Evolutionary conservation across 352 stramenopile species (phyloP), one percentile per base, ranked within the genome.

Genomic region (Phytophthora citrophthora): DNA sequence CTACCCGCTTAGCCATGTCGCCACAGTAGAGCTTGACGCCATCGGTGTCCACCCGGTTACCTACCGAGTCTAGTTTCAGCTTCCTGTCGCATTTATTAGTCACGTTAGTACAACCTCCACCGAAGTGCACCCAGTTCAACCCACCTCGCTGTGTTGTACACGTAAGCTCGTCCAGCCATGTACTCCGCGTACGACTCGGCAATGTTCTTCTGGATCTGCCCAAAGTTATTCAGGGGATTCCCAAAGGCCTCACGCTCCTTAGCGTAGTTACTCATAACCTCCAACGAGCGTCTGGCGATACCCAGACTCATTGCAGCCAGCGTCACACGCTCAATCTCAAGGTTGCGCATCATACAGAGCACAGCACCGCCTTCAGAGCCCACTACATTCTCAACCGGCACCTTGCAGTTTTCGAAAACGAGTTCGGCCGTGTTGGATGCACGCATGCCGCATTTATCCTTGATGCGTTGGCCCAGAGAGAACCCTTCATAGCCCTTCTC

Each of bases 101-200:
- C 29, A 34, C 29, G 29, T 34, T 15, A 34, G 29, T 34, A 34
- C 29, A 34, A 13, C 9, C 8, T 13, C 29, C 8, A 4, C 29
- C 9, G 29, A 13, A 13, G 29, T 34, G 29, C 29, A 51, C 15
- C 20, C 2, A 54, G 26, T 12, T 45, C 43, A 53, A 54, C 67
- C 24, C 73, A 94, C 86, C 87, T 82, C 44, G 97, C 91, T 15
- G 97, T 93, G 69, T 94, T 93, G 82, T 99, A 99, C 23, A 99
- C 86, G 77, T 99, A 99, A 9, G 87, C 88, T 53, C 96, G 90
- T 0, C 96, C 96, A 23, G 97, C 97, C 86, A 97, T 95, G 75
- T 99, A 99, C 66, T 99, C 93, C n/a, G 97, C 95, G 72, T 99
- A 99, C 8, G 93, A 99, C 63, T 99, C 96, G 29, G 96, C 92